Evolutionary conservation across 75 land plant species (phyloP).

Genomic region (Chamaecyparis obtusa): DNA sequence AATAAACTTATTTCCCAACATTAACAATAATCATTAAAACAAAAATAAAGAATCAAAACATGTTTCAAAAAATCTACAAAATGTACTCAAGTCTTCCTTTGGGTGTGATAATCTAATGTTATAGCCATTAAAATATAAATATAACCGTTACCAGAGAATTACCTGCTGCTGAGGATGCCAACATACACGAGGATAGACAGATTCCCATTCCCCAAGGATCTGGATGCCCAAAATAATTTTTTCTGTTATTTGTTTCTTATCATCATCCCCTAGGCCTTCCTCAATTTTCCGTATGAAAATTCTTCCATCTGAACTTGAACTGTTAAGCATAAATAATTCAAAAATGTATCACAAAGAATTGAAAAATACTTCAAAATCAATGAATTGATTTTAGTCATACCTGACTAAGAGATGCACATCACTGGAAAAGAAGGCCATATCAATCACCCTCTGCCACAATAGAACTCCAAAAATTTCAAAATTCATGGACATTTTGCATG

Average conservation of each 20-base stretch:
- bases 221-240: constrained; percentile 72
- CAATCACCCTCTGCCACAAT: constrained; percentile 75
- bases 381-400: constrained; percentile 30
- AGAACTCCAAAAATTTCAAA: not conserved
- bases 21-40: not conserved
- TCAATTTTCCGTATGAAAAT: constrained; percentile 79
- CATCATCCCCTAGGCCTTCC: constrained; percentile 83
- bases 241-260: constrained; percentile 70
- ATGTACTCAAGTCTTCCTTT: not conserved
- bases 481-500: not conserved
- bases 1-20: not conserved
- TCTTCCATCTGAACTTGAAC: constrained; percentile 82
- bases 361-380: not conserved
- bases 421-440: constrained; percentile 89
- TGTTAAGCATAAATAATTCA: constrained; percentile 22
- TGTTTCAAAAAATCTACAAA: not conserved
- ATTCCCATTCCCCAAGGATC: constrained; percentile 59
- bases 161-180: constrained; percentile 90
- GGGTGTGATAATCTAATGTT: not conserved
- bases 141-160: not conserved
- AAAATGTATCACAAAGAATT: not conserved
- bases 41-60: not conserved
- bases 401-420: constrained; percentile 92
- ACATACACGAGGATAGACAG: constrained; percentile 77
- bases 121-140: not conserved